Evolutionary conservation across 306 rosid species (phyloP), one percentile per base, ranked within the genome.

Genomic region (Lathyrus tuberosus): DNA sequence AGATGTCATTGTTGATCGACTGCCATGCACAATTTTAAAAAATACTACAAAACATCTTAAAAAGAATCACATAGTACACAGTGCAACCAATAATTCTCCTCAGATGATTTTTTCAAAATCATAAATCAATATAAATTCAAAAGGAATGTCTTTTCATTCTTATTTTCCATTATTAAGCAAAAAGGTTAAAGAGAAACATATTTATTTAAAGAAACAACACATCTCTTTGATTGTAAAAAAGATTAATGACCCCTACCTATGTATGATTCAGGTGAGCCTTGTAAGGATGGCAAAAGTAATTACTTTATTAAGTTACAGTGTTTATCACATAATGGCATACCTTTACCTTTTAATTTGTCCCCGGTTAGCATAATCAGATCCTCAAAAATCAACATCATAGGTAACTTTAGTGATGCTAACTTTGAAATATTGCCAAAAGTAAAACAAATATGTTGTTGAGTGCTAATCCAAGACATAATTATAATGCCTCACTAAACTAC

Each of bases 331-430:
- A 71, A 80, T 76, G 60, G 41, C 65, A 73, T 51, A 44, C 1
- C 78, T 80, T 67, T 81, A 63, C 10, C 78, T 76, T 81, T 75
- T 72, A 67, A 62, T 72, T 81, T 81, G 81, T 76, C 79, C 79
- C 84, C 69, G 12, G 24, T 62, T 46, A 37, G 73, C 49, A 67
- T 37, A 48, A 81, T 81, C 80, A 71, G 72, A 44, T 51, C 51
- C 72, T 75, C 52, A 76, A 61, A 58, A 65, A 46, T 81, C 62
- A 37, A 73, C 51, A 44, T 71, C 75, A 62, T 43, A 64, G 42
- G 13, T 42, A 53, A 61, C 78, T 71, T 71, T 71, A 58, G 84
- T 80, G 65, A 66, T 66, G 51, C 47, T 46, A 5, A 54, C 53
- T 62, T 69, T 77, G 70, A 73, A 73, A 57, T 57, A 57, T 38